Evolutionary conservation across 768 basidiomycete genomes (phyloP), one percentile per base, ranked within the genome.

Genomic region (Auriscalpium vulgare): DNA sequence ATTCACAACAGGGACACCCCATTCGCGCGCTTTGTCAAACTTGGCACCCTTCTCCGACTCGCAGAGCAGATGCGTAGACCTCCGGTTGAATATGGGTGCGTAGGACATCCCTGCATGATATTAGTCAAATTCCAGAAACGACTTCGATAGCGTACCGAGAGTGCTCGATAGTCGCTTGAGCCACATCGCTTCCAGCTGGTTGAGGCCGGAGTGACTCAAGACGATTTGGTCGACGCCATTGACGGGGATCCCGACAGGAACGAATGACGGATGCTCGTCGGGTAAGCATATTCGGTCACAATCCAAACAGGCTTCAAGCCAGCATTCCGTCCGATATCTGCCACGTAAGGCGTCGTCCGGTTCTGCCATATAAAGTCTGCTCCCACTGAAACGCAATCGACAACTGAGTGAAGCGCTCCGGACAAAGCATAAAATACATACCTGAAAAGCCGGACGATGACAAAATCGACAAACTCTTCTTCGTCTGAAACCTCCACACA

Each of bases 291-390:
- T 71, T n/a, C 79, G 77, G 47, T 89, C 86, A 56, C 85, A 83
- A 53, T 81, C 85, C 13, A 92, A 78, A 63, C 90, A 95, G 46
- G 80, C 80, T 68, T 97, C 94, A 1, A 97, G 75, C 94, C 94
- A 97, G 66, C 91, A 95, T 68, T 97, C 94, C 0, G 94, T 95
- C 46, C 93, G 81, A 63, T 84, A 91, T 61, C 82, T 85, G 3
- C 61, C 54, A 47, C 79, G 75, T 59, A 75, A 63, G 1, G 37
- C 10, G 8, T 72, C 68, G 53, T 84, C 81, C 6, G 68, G 65
- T 65, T 89, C 87, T 36, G 78, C 76, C 3, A 69, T 71, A 60
- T 77, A 88, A n/a, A 88, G 59, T 59, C 81, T 82, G 61, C 85
- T 88, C 29, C 87, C 88, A 63, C 88, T 91, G 37, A 0, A n/a